Base-by-base conservation (phyloP, 163 green algal genomes). In the Prototheca wickerhamii region DNA sequence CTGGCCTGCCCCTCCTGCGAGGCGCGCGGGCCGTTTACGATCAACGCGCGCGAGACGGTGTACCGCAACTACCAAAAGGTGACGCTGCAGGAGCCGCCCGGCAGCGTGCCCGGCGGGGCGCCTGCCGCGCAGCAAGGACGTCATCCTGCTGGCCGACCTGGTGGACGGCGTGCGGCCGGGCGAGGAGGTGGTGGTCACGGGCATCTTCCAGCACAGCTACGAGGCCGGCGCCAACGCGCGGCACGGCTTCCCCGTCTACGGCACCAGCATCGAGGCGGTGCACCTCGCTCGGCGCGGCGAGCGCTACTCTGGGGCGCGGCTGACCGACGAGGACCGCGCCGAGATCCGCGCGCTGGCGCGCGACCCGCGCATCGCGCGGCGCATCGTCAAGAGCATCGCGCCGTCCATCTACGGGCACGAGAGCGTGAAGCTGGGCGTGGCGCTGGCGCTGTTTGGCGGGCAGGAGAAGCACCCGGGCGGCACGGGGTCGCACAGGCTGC, bases 31-130 rank as follows among this genome's bases (percentile, higher is more conserved):
- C 91, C 92, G 15, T 98, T 98, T 80, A 68, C 70, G 82, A 61
- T 95, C 46, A 93, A 95, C 72, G 80, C 75, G 51, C 71, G 67
- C 29, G 78, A 96, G 79, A 98, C 92, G 12, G 67, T 96, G 40
- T 98, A 98, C 84, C 77, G 87, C 44, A 97, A 99, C 82, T 98
- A 96, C 76, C 93, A 99, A 81, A 96, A 95, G 83, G 73, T 98
- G 26, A 96, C 90, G 54, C 81, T 99, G 77, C 93, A 98, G 78
- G 93, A 99, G 77, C 84, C 76, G 53, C 93, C 93, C 17, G 91
- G 92, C 33, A 88, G 31, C 4, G 90, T 97, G 56, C 93, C n/a
- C 89, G 10, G 84, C 93, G 4, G 93, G 93, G 3, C 88, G 92
- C 25, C 84, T 99, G 67, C 93, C 93, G 4, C 87, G 93, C 60